Evolutionary conservation across 495 filamentous ascomycete genomes (phyloP), one percentile per base, ranked within the genome.

Genomic region (Penicillium roqueforti): DNA sequence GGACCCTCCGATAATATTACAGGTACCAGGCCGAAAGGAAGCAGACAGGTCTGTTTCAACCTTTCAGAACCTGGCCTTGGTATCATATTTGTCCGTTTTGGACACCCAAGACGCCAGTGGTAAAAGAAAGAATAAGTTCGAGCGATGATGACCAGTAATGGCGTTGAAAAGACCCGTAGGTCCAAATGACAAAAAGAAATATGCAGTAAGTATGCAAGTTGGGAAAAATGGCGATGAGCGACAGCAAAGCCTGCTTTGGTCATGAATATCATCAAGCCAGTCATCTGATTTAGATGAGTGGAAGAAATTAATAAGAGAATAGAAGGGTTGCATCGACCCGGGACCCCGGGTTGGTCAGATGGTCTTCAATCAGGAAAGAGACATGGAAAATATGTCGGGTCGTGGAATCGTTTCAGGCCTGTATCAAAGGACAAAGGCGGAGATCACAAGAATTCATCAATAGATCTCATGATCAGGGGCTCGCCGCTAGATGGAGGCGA

Each of bases 171-270:
- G 47, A 54, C 56, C 55, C 51, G 50, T 49, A 11, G 52, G 53
- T 37, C 50, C 53, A 60, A 47, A 34, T 25, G 49, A 55, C 20
- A 25, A 47, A 26, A 52, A 47, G 22, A 52, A 58, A 62, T n/a
- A 43, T 43, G 49, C 39, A 44, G 19, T 18, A 26, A n/a, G 39
- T 43, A 52, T 52, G 49, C 49, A 52, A 34, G 16, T 19, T 25
- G 39, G 16, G n/a, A 13, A 51, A 34, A 29, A 29, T 57, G 51
- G 46, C 58, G 58, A 62, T 59, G 57, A 74, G 63, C 59, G 68
- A 77, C 68, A 62, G 60, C 67, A 76, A 76, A 76, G 74, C 74
- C 74, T 56, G 74, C 74, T 76, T 76, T 72, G 70, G 72, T 76
- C 71, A 66, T 72, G 50, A 50, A 60, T n/a, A 55, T 67, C 63